Conservation (phyloP, 345 rosid species). For the Syzygium grande region DNA sequence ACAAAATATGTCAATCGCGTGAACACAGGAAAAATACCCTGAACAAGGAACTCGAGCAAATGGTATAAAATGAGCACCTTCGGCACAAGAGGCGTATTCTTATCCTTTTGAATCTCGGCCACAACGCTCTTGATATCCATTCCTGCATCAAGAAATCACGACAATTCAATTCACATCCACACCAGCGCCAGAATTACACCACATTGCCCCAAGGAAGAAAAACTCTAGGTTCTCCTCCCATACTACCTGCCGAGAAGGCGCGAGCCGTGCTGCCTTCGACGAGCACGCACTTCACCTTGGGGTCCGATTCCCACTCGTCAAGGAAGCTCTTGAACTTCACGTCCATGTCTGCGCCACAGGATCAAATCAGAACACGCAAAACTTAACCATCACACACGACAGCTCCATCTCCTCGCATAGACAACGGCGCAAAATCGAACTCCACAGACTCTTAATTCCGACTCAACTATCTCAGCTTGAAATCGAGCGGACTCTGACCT, state of each 20-base stretch:
- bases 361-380: not conserved
- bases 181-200: not conserved
- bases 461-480: not conserved
- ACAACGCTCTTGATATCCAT: conserved; percentile 40
- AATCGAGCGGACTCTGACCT: conserved; percentile 21
- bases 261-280: conserved; percentile 71
- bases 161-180: conserved; percentile 20
- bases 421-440: not conserved
- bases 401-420: not conserved
- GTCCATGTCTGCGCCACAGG: conserved; percentile 57
- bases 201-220: not conserved
- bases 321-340: conserved; percentile 57
- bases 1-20: not conserved
- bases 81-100: conserved; percentile 62
- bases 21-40: not conserved
- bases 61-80: conserved; percentile 36
- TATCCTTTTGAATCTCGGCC: conserved; percentile 37
- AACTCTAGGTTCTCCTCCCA: not conserved
- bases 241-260: conserved; percentile 81
- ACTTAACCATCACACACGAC: not conserved
- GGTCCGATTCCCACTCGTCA: conserved; percentile 87
- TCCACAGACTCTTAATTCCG: not conserved
- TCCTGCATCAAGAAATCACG: conserved; percentile 14
- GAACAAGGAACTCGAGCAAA: not conserved
- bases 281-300: conserved; percentile 67